Percentiles rank a stretch among this genome's conserved stretches.
These are phyloP conservation scores for Eragrostis curvula DNA, from an alignment of 176 grass and related monocot genomes.

Conservation along the genomic window DNA sequence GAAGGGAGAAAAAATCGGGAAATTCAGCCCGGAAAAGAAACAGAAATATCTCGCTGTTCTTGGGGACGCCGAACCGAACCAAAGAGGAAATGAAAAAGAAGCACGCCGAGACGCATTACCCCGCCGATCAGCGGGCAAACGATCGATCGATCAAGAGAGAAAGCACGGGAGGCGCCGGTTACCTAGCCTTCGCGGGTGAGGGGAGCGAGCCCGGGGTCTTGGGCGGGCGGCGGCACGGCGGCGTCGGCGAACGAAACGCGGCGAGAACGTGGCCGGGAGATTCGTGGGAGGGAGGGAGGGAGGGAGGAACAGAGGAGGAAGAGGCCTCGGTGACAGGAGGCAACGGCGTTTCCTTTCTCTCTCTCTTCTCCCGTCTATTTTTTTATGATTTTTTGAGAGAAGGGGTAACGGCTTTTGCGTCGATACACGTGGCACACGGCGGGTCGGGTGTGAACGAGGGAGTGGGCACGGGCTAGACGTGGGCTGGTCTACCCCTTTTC, in stretches of 20 bases:
- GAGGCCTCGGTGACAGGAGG: conserved; percentile 3
- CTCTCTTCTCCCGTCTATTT: neutral
- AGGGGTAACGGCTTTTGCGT: conserved; percentile 22
- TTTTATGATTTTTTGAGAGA: neutral
- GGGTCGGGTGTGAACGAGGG: neutral
- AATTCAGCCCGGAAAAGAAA: neutral
- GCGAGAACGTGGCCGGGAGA: conserved; percentile 13
- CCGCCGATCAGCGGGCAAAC: conserved; percentile 5
- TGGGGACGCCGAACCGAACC: neutral
- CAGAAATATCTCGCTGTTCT: neutral
- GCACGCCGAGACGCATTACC: conserved; percentile 2
- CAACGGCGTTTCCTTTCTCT: conserved; percentile 30
- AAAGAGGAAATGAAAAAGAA: conserved; percentile 10
- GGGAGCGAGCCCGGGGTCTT: neutral
- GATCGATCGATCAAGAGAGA: conserved; percentile 25
- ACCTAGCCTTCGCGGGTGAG: neutral
- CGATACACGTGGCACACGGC: conserved; percentile 6
- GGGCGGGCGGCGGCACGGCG: neutral
- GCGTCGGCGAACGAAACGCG: neutral
- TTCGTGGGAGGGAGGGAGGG: neutral
- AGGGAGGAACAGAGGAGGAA: neutral
- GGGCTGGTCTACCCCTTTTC: conserved; percentile 16
- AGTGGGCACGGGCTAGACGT: conserved; percentile 10
- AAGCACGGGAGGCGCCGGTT: neutral
- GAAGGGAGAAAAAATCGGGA: neutral